Base-by-base conservation (phyloP, 768 basidiomycete species). In the Russula virescens region DNA sequence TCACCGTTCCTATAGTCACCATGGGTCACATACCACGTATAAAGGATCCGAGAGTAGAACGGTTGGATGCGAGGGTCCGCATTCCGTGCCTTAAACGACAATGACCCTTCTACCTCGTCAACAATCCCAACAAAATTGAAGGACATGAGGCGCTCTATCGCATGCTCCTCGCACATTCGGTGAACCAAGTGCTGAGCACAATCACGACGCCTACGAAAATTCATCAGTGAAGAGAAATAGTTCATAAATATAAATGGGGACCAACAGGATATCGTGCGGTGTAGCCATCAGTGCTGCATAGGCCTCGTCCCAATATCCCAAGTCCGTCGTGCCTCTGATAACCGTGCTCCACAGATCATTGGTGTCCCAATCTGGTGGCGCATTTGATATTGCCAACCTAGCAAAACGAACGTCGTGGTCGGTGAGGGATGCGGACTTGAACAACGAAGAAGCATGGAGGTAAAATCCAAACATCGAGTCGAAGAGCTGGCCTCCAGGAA, bases 71-170 rank as follows among this genome's bases (percentile, higher is more conserved):
- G 83, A 53, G 96, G 94, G 75, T 99, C 92, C 19, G 88, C 87
- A 72, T 98, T 96, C 63, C 95, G 84, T 8, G 94, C 91, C 73
- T 98, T 96, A 79, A 95, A 98, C 21, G 89, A 82, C 46, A 99
- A 78, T 18, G 88, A 85, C 47, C 83, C 85, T 76, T 97, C 94
- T 21, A 98, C 89, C 71, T 96, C 93, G 56, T 87, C 85, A 47
- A 86, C 82, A 63, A 95, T 80, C 0, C 89, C 92, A 48, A 87
- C 80, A 70, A 98, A 98, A 69, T 91, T 91, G 69, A 92, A 86
- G 9, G 84, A 75, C 72, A 94, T 84, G 14, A 98, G 79, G 65
- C 81, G 81, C 55, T 88, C 87, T 19, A 94, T 83, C 40, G 90
- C 86, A 69, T 88, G 82, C 61, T 87, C 86, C 71, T 97, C 94